phyloP scores from a whole-genome alignment of 495 filamentous ascomycete genomes.

The Penicillium maclennaniae region DNA sequence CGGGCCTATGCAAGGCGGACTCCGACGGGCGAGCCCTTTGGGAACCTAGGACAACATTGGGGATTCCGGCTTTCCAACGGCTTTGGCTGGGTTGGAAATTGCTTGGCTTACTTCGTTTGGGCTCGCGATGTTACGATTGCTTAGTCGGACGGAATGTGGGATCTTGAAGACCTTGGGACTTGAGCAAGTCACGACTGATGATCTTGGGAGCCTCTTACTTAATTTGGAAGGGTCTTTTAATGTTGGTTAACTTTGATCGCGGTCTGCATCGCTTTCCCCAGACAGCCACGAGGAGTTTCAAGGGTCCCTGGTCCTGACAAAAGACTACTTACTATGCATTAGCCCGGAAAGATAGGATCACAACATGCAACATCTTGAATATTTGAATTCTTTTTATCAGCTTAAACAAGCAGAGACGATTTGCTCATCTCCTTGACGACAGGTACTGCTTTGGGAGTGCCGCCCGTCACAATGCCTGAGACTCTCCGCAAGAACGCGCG shows the following conservation, averaged over 20 bases:
- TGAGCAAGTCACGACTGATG: no score
- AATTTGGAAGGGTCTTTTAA: background rate
- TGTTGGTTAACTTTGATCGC: background rate
- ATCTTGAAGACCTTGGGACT: background rate
- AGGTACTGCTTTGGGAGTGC: slow-evolving; percentile 33
- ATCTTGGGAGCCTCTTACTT: no score
- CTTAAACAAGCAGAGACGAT: slow-evolving; percentile 52
- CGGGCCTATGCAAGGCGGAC: slow-evolving; percentile 9
- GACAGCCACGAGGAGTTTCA: background rate
- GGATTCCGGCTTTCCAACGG: slow-evolving; percentile 1
- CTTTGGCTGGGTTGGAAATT: slow-evolving; percentile 3
- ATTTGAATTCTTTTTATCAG: no score
- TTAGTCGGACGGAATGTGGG: background rate
- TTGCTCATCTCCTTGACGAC: slow-evolving; percentile 46
- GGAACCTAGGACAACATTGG: background rate
- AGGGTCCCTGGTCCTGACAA: background rate
- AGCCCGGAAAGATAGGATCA: background rate
- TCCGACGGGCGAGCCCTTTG: slow-evolving; percentile 10
- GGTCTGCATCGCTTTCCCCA: background rate
- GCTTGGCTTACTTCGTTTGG: background rate
- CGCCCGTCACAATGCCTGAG: slow-evolving; percentile 26
- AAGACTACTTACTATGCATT: background rate
- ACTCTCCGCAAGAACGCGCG: slow-evolving; percentile 41
- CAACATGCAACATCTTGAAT: background rate
- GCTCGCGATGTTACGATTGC: background rate